phyloP scores from a whole-genome alignment of 495 filamentous ascomycete species.

The Staphylotrichum longicolle region DNA sequence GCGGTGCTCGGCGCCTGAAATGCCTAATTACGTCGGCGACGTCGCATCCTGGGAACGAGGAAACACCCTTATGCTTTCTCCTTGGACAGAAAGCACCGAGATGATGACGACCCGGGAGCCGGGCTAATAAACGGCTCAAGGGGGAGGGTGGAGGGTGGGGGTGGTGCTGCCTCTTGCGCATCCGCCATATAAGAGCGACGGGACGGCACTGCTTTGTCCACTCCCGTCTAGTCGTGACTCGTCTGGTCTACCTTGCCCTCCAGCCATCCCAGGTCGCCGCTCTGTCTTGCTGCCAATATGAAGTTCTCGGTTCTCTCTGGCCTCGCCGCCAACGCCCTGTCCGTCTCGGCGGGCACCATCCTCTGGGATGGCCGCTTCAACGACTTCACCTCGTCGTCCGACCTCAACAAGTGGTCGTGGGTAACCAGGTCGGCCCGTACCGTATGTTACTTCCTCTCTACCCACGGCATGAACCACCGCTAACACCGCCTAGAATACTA shows the following conservation, averaged over 20 bases:
- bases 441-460: constrained; percentile 23
- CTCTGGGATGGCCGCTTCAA: constrained; percentile 65
- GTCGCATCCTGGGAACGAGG: not conserved
- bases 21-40: constrained; percentile 5
- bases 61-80: not conserved
- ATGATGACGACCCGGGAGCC: constrained; percentile 8
- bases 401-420: constrained; percentile 64
- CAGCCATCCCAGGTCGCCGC: not conserved
- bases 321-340: constrained; percentile 25
- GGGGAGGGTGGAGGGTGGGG: not conserved
- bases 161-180: not conserved
- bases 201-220: too few species aligned
- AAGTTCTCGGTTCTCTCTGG: constrained; percentile 30
- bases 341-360: constrained; percentile 42
- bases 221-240: not conserved
- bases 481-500: constrained; percentile 53
- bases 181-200: constrained; percentile 3
- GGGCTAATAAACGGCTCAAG: constrained; percentile 1
- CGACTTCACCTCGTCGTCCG: constrained; percentile 49
- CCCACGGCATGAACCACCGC: not conserved
- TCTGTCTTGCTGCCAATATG: constrained; percentile 22
- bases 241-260: too few species aligned
- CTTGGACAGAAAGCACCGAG: not conserved
- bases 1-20: constrained; percentile 17
- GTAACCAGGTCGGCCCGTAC: constrained; percentile 62